Evolutionary conservation across 2,329 filamentous ascomycete genomes (phyloP), one percentile per base, ranked within the genome.

Genomic region (Fusarium sp.): DNA sequence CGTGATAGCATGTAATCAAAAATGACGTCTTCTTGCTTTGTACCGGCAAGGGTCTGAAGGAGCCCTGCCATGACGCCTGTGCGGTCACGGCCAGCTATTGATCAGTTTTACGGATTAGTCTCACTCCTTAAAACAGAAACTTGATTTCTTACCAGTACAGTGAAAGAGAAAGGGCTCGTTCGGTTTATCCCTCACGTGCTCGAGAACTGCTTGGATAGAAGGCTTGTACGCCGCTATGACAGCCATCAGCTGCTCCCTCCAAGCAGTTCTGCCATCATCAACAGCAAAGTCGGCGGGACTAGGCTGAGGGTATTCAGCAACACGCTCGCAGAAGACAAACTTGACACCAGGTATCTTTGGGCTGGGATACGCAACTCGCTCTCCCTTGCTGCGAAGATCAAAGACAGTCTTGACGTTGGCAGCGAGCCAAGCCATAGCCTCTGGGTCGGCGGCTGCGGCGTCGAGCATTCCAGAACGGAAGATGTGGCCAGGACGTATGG

Each of bases 1-100:
- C 87, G 83, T 14, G 86, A 88, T 33, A 89, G 81, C 77, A 88
- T 80, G 79, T 86, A 89, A 79, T 89, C 87, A 46, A 85, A 78
- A 25, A 79, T 74, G 38, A 87, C 79, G 17, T 77, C 79, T 29
- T 87, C 82, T 15, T 79, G 71, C 8, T 81, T 70, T 29, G 84
- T 83, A 35, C 86, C 87, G 3, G 86, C 85, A 18, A 89, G 81
- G n/a, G 79, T 80, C 60, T 86, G 81, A n/a, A 89, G 78, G 9
- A 89, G 76, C 14, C 84, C 86, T 1, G 84, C 81, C 13, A 88
- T 75, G 13, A 89, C 81, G 13, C 87, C 87, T 0, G 87, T 90
- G 29, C 87, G 82, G 65, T 89, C 87, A 56, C 87, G 84, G 12
- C 88, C 87, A 29, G 86, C 87, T 88, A 18, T 29, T 36, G 25